Base-by-base conservation (phyloP, 2,329 filamentous ascomycete genomes). In the Byssoonygena ceratinophila region DNA sequence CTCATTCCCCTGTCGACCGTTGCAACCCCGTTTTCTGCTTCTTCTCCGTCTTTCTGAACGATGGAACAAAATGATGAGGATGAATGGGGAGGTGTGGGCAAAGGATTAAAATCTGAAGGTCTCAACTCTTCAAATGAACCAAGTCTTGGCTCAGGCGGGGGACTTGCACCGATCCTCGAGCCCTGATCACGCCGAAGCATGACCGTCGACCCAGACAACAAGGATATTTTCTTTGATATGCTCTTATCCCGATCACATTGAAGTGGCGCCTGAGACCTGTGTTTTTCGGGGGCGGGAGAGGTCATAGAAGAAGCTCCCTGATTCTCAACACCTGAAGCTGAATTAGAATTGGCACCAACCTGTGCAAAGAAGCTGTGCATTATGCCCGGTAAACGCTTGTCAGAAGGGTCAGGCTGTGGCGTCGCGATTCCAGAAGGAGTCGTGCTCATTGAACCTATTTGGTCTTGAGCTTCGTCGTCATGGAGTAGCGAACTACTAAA, bases 291-390 rank as follows among this genome's bases (percentile, higher is more conserved):
- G 54, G 59, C 52, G 46, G 53, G 18, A 52, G 53, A 46, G 12
- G 25, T 43, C 29, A 39, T 36, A 48, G 47, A 27, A 47, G 64
- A 68, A 58, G 67, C 64, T 62, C 66, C 66, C 60, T 66, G 61
- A 60, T 65, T 67, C 56, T 66, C 64, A 59, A 68, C 59, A 66
- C 58, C 75, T 71, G 71, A 68, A 78, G 79, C 78, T 82, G 83
- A 81, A 77, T 80, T 82, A 78, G 80, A 81, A 76, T 80, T 81
- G 78, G 80, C 80, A 96, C 92, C 84, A 94, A 98, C 92, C 91
- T 98, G 92, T 76, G 85, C 85, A 80, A 97, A 95, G 78, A 92
- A 96, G 77, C 85, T 94, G 71, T 83, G 81, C 79, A 92, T 85
- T 75, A 97, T 94, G 68, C 89, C 87, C 61, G 92, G 92, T 67